These are phyloP conservation scores for Talaromyces sp. DNA, from an alignment of 2,329 filamentous ascomycete genomes.

Conservation along the genomic window DNA sequence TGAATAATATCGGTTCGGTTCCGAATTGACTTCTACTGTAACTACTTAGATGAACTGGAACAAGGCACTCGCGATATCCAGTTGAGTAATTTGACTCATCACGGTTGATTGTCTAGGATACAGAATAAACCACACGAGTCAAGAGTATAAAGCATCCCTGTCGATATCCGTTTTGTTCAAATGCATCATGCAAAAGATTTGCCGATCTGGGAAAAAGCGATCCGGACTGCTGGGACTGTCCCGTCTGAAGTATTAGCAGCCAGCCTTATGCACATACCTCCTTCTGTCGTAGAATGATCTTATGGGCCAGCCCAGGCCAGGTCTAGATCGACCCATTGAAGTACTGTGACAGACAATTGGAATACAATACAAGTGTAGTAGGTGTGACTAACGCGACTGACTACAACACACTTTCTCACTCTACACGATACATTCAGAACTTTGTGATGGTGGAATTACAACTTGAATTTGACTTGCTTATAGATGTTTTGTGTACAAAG, in stretches of 20 bases:
- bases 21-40: neutral
- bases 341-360: neutral
- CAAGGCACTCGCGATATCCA: neutral
- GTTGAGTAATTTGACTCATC: neutral
- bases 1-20: neutral
- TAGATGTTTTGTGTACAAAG: neutral
- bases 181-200: neutral
- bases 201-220: neutral
- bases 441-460: neutral
- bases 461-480: neutral
- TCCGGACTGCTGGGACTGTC: neutral
- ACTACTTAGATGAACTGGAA: neutral
- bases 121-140: too few relatives aligned
- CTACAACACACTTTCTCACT: neutral
- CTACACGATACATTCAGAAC: neutral
- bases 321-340: neutral
- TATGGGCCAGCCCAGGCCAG: neutral
- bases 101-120: neutral
- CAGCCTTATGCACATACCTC: neutral
- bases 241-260: neutral
- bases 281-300: neutral
- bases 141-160: neutral
- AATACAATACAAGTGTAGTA: neutral
- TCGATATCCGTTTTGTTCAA: constrained; percentile 2
- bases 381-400: neutral